Evolutionary conservation across 768 basidiomycete species (phyloP).

Genomic region (Pulveroboletus sp.): DNA sequence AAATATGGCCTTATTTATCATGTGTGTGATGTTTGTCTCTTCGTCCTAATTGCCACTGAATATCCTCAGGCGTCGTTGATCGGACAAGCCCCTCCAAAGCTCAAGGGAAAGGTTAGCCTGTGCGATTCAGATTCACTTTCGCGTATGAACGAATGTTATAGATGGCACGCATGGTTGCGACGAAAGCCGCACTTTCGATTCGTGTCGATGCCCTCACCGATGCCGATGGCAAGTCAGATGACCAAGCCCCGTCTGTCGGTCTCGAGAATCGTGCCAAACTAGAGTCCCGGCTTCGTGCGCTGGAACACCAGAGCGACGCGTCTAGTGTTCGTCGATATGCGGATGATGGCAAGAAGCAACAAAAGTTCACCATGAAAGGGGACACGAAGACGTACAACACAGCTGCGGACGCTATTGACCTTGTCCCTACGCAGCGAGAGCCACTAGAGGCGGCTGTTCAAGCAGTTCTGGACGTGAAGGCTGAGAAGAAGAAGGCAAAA

Average conservation of each 20-base stretch:
- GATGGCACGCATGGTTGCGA: slow-evolving; percentile 99
- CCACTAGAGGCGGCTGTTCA: slow-evolving; percentile 75
- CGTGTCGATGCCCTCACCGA: slow-evolving; percentile 97
- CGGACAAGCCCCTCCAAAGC: slow-evolving; percentile 94
- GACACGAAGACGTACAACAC: slow-evolving; percentile 84
- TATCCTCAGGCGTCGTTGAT: slow-evolving; percentile 78
- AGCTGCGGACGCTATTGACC: slow-evolving; percentile 75
- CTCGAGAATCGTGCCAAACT: slow-evolving; percentile 93
- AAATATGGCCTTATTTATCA: slow-evolving; percentile 99
- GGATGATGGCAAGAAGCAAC: slow-evolving; percentile 64
- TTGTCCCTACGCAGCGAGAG: slow-evolving; percentile 84
- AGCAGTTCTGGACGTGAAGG: slow-evolving; percentile 78
- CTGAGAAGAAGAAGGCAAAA: slow-evolving; percentile 80
- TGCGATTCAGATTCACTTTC: background rate
- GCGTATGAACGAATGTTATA: slow-evolving; percentile 25
- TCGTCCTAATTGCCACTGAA: slow-evolving; percentile 1
- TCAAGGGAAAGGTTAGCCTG: slow-evolving; percentile 85
- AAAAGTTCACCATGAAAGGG: slow-evolving; percentile 77
- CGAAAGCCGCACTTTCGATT: slow-evolving; percentile 95
- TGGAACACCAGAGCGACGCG: slow-evolving; percentile 81
- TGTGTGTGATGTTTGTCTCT: slow-evolving; percentile 42
- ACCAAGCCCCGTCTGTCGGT: slow-evolving; percentile 81
- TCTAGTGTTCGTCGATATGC: slow-evolving; percentile 67
- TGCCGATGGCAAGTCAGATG: slow-evolving; percentile 84
- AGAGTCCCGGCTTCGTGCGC: slow-evolving; percentile 85